Conservation (phyloP, 768 basidiomycete species). For the Gautieria morchelliformis region DNA sequence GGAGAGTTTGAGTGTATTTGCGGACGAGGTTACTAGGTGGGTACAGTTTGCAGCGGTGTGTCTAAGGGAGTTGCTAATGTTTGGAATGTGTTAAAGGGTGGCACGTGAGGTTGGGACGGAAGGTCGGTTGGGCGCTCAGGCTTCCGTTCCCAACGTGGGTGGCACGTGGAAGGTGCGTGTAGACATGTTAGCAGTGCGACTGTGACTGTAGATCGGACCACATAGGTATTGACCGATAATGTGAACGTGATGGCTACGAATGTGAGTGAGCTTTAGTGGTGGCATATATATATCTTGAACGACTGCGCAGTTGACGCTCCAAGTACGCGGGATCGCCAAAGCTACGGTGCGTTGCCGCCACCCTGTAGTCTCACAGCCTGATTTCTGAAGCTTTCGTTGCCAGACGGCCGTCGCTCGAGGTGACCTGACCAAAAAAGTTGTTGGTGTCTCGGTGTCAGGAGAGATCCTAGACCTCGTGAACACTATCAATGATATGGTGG, state of each 20-base stretch:
- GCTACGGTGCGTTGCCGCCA: slow-evolving; percentile 58
- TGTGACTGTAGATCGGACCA: background rate
- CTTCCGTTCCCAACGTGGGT: slow-evolving; percentile 85
- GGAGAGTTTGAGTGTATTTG: slow-evolving; percentile 73
- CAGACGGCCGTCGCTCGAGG: slow-evolving; percentile 89
- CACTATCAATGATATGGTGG: slow-evolving; percentile 91
- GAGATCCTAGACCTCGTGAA: slow-evolving; percentile 95
- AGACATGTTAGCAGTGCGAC: background rate
- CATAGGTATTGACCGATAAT: slow-evolving; percentile 79
- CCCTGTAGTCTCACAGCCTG: background rate
- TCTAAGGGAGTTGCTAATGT: background rate
- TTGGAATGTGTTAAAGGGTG: slow-evolving; percentile 37
- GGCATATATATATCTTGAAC: background rate
- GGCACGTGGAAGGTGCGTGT: slow-evolving; percentile 79
- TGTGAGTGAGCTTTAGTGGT: slow-evolving; percentile 31
- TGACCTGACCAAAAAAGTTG: slow-evolving; percentile 89
- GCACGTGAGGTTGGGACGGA: slow-evolving; percentile 97
- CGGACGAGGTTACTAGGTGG: slow-evolving; percentile 56
- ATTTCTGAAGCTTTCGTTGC: slow-evolving; percentile 8
- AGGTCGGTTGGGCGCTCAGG: slow-evolving; percentile 89
- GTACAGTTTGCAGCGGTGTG: background rate
- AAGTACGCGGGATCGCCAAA: slow-evolving; percentile 89
- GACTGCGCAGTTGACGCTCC: slow-evolving; percentile 63
- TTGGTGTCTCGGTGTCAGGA: slow-evolving; percentile 84
- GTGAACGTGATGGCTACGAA: slow-evolving; percentile 96